Evolutionary conservation across 192 early-diverging fungal genomes (phyloP).

Genomic region (Mortierella claussenii): DNA sequence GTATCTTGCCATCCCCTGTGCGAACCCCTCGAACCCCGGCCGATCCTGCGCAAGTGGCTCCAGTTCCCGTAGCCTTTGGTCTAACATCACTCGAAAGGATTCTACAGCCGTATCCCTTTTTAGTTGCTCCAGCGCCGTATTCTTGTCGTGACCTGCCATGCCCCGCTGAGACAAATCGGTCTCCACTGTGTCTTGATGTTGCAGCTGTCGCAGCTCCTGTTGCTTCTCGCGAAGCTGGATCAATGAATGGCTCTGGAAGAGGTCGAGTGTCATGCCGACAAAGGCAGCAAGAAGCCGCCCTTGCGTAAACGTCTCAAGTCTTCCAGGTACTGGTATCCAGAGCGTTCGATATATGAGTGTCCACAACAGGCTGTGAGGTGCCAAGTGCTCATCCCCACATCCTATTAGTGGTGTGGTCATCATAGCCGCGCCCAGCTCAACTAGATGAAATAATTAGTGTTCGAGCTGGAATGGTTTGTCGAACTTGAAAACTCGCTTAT

Average conservation of each 20-base stretch:
- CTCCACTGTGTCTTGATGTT: no score
- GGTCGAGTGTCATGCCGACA: slow-evolving; percentile 41
- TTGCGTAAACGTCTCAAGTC: slow-evolving; percentile 36
- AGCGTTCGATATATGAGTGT: slow-evolving; percentile 32
- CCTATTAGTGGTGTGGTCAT: slow-evolving; percentile 37
- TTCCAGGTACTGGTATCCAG: slow-evolving; percentile 43
- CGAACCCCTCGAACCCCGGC: slow-evolving; percentile 49
- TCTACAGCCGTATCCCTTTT: slow-evolving; percentile 43
- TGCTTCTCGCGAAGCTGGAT: slow-evolving; percentile 21
- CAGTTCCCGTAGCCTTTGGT: slow-evolving; percentile 20
- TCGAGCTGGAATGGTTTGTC: background rate
- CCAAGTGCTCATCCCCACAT: slow-evolving; percentile 24
- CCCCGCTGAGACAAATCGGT: no score
- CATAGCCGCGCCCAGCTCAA: slow-evolving; percentile 45
- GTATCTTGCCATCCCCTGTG: slow-evolving; percentile 36
- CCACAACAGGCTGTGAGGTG: slow-evolving; percentile 42
- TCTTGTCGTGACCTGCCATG: no score
- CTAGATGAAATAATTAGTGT: slow-evolving; percentile 4
- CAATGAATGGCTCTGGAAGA: slow-evolving; percentile 34
- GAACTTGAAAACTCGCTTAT: no score
- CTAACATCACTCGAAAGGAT: slow-evolving; percentile 29
- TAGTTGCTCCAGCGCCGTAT: slow-evolving; percentile 9
- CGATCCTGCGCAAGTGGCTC: slow-evolving; percentile 28
- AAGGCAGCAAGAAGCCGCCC: slow-evolving; percentile 30
- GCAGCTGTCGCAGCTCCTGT: background rate